phyloP scores from a whole-genome alignment of 805 yeast species.

The Ogataea henricii region DNA sequence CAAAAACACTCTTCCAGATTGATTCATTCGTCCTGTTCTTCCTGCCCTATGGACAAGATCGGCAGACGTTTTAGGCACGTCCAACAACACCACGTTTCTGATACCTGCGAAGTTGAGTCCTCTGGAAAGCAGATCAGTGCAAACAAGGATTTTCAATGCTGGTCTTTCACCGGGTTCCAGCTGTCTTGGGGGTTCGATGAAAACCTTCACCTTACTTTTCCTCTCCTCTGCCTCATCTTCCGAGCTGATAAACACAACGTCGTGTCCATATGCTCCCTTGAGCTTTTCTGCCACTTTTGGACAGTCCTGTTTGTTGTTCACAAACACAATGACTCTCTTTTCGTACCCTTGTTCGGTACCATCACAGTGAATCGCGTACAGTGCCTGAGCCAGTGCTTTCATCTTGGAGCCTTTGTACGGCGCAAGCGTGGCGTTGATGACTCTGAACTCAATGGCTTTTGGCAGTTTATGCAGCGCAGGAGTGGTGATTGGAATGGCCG shows the following conservation, averaged over 20 bases:
- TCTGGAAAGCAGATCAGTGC: constrained; percentile 87
- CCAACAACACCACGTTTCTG: constrained; percentile 79
- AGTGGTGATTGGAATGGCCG: constrained; percentile 65
- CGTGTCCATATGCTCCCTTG: constrained; percentile 50
- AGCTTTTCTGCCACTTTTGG: constrained; percentile 57
- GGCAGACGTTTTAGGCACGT: constrained; percentile 80
- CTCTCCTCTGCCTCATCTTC: constrained; percentile 64
- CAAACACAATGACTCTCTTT: constrained; percentile 83
- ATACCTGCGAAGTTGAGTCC: constrained; percentile 86
- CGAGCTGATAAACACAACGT: constrained; percentile 68
- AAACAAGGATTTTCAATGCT: constrained; percentile 66
- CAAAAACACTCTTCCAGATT: constrained; percentile 83
- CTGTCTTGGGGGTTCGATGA: constrained; percentile 59
- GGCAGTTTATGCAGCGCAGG: constrained; percentile 88
- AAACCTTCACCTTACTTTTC: constrained; percentile 54
- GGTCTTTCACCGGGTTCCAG: constrained; percentile 38
- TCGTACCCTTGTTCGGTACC: constrained; percentile 75
- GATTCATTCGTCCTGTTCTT: constrained; percentile 91
- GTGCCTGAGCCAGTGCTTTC: constrained; percentile 83
- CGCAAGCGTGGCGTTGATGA: constrained; percentile 71
- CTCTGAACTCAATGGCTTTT: constrained; percentile 64
- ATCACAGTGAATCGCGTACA: constrained; percentile 82
- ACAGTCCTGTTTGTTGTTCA: constrained; percentile 71
- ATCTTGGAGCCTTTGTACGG: constrained; percentile 86
- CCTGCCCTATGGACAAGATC: constrained; percentile 92